Base-by-base conservation (phyloP, 2,329 filamentous ascomycete genomes). In the Biscogniauxia mediterranea region DNA sequence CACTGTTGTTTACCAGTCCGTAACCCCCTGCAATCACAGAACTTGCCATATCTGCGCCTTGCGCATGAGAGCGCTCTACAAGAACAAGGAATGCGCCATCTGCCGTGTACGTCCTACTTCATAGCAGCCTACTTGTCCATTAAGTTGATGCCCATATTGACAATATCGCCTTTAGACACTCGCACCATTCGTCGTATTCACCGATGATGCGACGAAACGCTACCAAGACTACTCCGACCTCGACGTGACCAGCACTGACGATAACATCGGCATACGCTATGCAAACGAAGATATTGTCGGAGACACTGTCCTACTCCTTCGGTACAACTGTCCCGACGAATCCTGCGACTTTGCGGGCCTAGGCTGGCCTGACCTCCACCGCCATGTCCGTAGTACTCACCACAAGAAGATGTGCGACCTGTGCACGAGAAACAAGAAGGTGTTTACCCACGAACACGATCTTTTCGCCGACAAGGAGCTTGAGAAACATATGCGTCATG, bases 361-460 rank as follows among this genome's bases (percentile, higher is more conserved):
- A 5, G 88, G 89, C 25, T 93, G 90, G 90, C 89, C 89, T 17
- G 89, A 92, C 70, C 77, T 93, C 59, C 89, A 93, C 74, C 83
- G 88, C 51, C 90, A 99, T 80, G 94, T 97, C 60, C 90, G 89
- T 72, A 86, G 81, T 57, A 85, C 84, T 61, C 95, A 99, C 79
- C 83, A 89, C 66, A 96, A 94, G 78, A 89, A 91, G 73, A 75
- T 74, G 71, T 75, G 71, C 55, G 73, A 74, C 55, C 56, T 75
- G n/a, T 75, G 73, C 57, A 91, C 93, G 6, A 83, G 93, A 62
- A 93, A 97, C 80, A 99, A 99, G 78, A 97, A 97, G 73, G 93
- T 97, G 38, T 99, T 99, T 70, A 97, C 95, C 1, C 95, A 99
- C 77, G 95, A 99, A 77, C 95, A 99, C 74, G 92, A 96, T 65